Evolutionary conservation across 495 filamentous ascomycete species (phyloP).

Genomic region (Aspergillus steynii): DNA sequence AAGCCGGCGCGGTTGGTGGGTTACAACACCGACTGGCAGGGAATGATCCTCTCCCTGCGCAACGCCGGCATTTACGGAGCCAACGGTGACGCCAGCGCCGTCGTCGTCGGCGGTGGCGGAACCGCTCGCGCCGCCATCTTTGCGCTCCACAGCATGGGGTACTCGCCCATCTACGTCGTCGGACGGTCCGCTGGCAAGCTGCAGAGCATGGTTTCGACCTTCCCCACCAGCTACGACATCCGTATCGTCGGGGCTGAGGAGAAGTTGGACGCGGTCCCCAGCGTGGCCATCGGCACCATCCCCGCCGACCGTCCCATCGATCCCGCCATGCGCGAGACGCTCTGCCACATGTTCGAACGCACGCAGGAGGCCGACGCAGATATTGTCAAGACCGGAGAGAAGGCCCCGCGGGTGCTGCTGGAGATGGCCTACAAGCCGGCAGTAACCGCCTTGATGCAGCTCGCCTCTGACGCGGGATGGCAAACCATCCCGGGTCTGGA

Average conservation of each 20-base stretch:
- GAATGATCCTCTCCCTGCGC: constrained; percentile 82
- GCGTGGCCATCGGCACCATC: constrained; percentile 83
- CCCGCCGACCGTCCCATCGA: constrained; percentile 89
- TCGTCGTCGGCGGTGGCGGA: constrained; percentile 85
- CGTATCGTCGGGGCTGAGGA: constrained; percentile 56
- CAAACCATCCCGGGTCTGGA: constrained; percentile 82
- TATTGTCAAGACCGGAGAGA: constrained; percentile 29
- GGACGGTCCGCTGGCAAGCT: constrained; percentile 74
- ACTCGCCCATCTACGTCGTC: constrained; percentile 81
- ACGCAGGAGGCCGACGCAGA: constrained; percentile 41
- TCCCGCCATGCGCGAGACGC: constrained; percentile 61
- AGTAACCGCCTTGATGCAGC: constrained; percentile 79
- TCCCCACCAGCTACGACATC: constrained; percentile 76
- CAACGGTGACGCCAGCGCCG: constrained; percentile 39
- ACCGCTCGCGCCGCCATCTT: constrained; percentile 92
- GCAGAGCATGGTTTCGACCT: constrained; percentile 63
- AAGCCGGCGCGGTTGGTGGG: constrained; percentile 63
- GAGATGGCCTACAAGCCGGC: constrained; percentile 97
- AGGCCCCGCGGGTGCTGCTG: constrained; percentile 61
- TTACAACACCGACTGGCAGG: constrained; percentile 95
- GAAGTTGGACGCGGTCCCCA: constrained; percentile 55
- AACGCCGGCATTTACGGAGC: constrained; percentile 60
- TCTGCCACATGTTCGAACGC: constrained; percentile 63
- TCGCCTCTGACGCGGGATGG: constrained; percentile 85
- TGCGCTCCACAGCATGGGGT: constrained; percentile 80